phyloP scores from a whole-genome alignment of 1,139 yeast genomes.

The Candida sp. region DNA sequence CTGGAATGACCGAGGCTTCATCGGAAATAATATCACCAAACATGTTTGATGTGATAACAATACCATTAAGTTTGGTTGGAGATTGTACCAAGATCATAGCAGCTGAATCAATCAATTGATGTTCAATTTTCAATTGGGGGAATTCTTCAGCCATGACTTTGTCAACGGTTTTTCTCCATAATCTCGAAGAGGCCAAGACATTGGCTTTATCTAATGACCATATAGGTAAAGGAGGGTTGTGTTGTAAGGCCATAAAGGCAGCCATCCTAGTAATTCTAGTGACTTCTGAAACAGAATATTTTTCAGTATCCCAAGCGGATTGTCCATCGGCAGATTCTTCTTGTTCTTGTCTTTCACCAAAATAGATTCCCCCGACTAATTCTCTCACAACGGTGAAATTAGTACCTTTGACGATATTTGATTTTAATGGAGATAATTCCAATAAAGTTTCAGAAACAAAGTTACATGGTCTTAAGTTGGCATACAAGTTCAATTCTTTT shows the following conservation, averaged over 20 bases:
- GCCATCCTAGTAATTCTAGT: constrained; percentile 98
- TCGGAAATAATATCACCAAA: constrained; percentile 98
- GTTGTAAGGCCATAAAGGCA: constrained; percentile 92
- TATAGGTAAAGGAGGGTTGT: constrained; percentile 87
- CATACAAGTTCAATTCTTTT: constrained; percentile 90
- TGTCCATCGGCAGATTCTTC: constrained; percentile 61
- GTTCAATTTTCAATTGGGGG: constrained; percentile 82
- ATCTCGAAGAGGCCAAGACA: constrained; percentile 91
- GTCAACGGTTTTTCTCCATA: constrained; percentile 94
- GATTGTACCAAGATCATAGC: constrained; percentile 94
- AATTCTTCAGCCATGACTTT: constrained; percentile 81
- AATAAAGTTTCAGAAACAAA: constrained; percentile 85
- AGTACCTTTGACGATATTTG: constrained; percentile 84
- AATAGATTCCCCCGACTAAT: constrained; percentile 96
- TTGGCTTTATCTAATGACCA: constrained; percentile 98
- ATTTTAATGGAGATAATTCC: constrained; percentile 82
- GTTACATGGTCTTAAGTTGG: constrained; percentile 95
- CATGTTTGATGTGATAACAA: constrained; percentile 91
- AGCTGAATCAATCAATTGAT: constrained; percentile 96
- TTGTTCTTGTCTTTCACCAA: constrained; percentile 94
- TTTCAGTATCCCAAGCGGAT: constrained; percentile 91
- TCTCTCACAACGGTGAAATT: constrained; percentile 93
- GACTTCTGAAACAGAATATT: constrained; percentile 86
- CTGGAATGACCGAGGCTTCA: constrained; percentile 97
- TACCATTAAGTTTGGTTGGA: constrained; percentile 89